Evolutionary conservation across 1,284 basidiomycete species (phyloP), one percentile per base, ranked within the genome.

Genomic region (Grifola frondosa): DNA sequence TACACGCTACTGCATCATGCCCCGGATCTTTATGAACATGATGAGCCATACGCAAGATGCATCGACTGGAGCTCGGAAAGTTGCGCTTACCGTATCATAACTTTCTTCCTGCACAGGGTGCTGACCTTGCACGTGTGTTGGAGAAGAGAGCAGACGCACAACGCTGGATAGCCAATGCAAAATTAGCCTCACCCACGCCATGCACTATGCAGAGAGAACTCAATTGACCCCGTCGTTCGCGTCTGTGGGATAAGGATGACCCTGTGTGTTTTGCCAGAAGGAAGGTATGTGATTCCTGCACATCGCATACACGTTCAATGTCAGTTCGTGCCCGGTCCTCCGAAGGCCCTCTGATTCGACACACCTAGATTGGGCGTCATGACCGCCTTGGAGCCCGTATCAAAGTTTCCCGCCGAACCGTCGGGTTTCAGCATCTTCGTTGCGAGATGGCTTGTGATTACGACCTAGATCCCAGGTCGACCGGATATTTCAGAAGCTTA

Each of bases 391-490:
- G 73, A 71, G 20, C 80, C 82, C 31, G 76, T 75, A 46, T 84
- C 79, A 50, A 82, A 86, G 36, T 65, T 84, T 38, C 79, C 81
- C 21, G 72, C 53, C 16, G 77, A 68, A 33, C 84, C 86, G 55
- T 86, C 80, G 6, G 69, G 62, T 41, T 77, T 74, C 35, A 85
- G 61, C 50, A 86, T 64, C 56, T 83, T 87, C 0, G 80, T 86
- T 8, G 80, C 72, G 46, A 88, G 68, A 59, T 88, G 85, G 26
- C 79, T 80, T 4, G 84, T 87, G 25, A 74, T 68, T 33, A 86
- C 67, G 34, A 84, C 69, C 84, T 88, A 38, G 32, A 39, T 30
- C 39, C n/a, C 30, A 35, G 29, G 15, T 25, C 33, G 29, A 35
- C 44, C 40, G 31, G 43, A 45, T 45, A 42, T 53, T 45, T 45